Evolutionary conservation across 2,329 filamentous ascomycete species (phyloP), one percentile per base, ranked within the genome.

Genomic region (Clonostachys rosea): DNA sequence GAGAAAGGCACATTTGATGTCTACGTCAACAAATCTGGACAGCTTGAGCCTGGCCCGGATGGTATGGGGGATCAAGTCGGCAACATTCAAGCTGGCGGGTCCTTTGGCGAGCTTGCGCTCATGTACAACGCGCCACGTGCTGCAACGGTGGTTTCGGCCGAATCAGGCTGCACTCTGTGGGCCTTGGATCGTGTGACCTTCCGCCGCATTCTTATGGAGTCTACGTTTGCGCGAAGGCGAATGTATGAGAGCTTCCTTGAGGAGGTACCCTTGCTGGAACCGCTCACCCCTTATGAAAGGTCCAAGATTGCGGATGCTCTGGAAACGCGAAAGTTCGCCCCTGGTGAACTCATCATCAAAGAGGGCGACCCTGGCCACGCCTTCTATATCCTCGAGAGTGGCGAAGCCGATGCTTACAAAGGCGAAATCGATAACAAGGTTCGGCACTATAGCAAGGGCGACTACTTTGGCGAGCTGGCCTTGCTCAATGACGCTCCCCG

Each of bases 101-200:
- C 91, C 5, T 99, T 99, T 67, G 94, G 94, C 58, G 94, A 99
- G 71, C 78, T 99, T 48, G 94, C 94, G 12, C 77, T 99, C 59
- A 97, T 99, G 94, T 97, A 99, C 74, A 96, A 97, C 61, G 91
- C 94, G 18, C 94, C 94, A 24, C 89, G 94, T 61, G 94, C 94
- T 40, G 94, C 94, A 5, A 97, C 94, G 0, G 89, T 99, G 50
- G 81, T 95, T 51, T 95, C 89, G 33, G 84, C 86, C 12, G 89
- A 95, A 59, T 65, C 85, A 4, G 73, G 79, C 34, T 91, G 87
- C 60, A 91, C 87, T 5, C 78, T 99, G 10, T 99, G 94, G 94
- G 91, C 91, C 17, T 77, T 99, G 44, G 94, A 99, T 64, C 89
- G 94, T 46, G 79, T 96, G 52, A 99, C 94, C 10, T 99, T 99